Evolutionary conservation across 345 rosid species (phyloP).

Genomic region (Microthlaspi erraticum): DNA sequence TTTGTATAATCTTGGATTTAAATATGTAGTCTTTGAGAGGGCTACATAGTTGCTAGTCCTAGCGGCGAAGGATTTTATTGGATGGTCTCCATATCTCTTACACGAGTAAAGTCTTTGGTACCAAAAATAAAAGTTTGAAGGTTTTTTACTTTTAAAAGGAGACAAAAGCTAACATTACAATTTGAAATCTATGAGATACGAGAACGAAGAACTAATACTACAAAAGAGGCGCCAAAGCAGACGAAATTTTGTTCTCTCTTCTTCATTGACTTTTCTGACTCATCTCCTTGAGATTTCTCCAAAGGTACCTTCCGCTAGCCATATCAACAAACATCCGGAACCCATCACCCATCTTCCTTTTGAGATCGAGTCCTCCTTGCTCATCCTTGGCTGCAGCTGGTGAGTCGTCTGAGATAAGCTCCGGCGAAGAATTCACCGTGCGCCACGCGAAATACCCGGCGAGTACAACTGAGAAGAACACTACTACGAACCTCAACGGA

Average conservation of each 20-base stretch:
- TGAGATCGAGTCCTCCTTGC: conserved; percentile 49
- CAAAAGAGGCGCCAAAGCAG: not conserved
- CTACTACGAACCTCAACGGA: conserved; percentile 75
- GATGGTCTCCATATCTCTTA: too few species aligned
- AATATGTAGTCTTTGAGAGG: not conserved
- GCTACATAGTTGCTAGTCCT: not conserved
- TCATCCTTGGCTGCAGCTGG: conserved; percentile 47
- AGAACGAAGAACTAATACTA: not conserved
- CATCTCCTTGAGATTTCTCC: conserved; percentile 72
- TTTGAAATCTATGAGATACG: not conserved
- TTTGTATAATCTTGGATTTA: too few species aligned
- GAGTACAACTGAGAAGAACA: conserved; percentile 78
- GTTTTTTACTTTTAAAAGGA: too few species aligned
- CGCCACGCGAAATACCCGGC: conserved; percentile 83
- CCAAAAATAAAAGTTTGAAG: too few species aligned
- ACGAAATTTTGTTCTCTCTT: not conserved
- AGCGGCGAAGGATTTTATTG: too few species aligned
- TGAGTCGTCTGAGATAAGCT: conserved; percentile 45
- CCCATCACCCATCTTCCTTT: conserved; percentile 54
- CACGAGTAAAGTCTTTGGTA: too few species aligned
- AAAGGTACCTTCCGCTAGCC: conserved; percentile 81
- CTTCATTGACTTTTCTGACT: conserved; percentile 35
- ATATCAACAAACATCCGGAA: conserved; percentile 85
- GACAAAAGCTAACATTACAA: too few species aligned
- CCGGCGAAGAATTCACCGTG: conserved; percentile 67